Base-by-base conservation (phyloP, 768 basidiomycete species). In the Leccinellum albellum region DNA sequence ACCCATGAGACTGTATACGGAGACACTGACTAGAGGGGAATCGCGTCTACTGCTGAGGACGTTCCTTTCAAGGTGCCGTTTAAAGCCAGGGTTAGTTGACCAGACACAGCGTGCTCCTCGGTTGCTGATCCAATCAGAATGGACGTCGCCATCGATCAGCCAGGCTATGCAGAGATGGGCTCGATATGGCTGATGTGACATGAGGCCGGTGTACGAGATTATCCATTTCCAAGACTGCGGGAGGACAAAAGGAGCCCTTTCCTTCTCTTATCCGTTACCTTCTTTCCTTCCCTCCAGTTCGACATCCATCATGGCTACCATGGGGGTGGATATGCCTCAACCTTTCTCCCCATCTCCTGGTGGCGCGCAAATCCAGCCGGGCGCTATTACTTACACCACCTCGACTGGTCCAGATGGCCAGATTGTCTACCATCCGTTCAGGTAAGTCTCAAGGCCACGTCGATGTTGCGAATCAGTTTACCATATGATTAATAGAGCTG, bases 341-440 rank as follows among this genome's bases (percentile, higher is more conserved):
- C 71, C 59, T 66, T 74, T 51, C 42, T 64, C 74, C 17, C 64
- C 73, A 1, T 50, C 70, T 15, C 17, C 66, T 8, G 71, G 72
- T 33, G 70, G 70, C n/a, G n/a, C n/a, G 44, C 79, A 82, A 68
- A 84, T 89, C 54, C 74, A 77, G 33, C 79, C 87, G 32, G 88
- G 88, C n/a, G 73, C 87, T 35, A 77, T 87, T 64, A 89, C 87
- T 21, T 91, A 89, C 61, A 88, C 88, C 1, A 88, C 87, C 12
- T 78, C 83, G 1, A 79, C 75, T 1, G 78, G 78, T 3, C 74
- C 81, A 35, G 84, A 90, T 74, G 89, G 89, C 17, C 76, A 78
- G 59, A 54, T 82, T 29, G 66, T 79, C 53, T 91, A 91, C 67
- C 86, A 90, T 65, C 80, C 84, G 13, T 91, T 89, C 82, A 90